A percentile compares a stretch with the other conserved stretches of the same genome.
These are phyloP conservation scores for Tricholoma saponaceum DNA, from an alignment of 768 basidiomycete species.

Conservation along the genomic window DNA sequence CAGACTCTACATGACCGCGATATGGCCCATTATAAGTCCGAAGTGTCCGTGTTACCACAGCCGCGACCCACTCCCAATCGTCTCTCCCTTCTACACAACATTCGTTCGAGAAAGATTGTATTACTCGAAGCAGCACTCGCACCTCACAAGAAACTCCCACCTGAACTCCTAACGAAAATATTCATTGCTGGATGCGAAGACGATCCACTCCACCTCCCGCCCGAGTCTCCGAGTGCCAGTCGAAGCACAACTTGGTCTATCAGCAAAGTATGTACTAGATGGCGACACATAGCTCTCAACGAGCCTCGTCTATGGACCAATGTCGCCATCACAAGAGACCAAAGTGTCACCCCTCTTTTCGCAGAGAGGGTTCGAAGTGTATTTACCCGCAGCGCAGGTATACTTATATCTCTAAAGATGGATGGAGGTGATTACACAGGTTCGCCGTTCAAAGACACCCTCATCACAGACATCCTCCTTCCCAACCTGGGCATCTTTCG, in stretches of 20 bases:
- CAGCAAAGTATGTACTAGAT: background rate
- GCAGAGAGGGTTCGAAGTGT: background rate
- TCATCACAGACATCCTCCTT: background rate
- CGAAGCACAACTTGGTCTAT: background rate
- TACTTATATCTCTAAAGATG: background rate
- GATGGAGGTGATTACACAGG: background rate
- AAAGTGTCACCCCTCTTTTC: background rate
- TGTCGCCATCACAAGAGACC: background rate
- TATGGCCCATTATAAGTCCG: too few relatives aligned
- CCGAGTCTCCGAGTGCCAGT: background rate
- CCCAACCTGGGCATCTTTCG: background rate
- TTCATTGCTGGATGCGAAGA: background rate
- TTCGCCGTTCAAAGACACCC: background rate
- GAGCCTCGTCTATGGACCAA: background rate
- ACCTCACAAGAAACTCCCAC: background rate
- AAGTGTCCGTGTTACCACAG: too few relatives aligned
- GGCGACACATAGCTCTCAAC: background rate
- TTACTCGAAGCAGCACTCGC: background rate
- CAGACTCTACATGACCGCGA: too few relatives aligned
- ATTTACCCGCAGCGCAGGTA: background rate
- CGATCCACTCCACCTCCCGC: background rate
- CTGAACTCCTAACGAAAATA: background rate
- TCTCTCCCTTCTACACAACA: too few relatives aligned
- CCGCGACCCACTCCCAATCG: too few relatives aligned
- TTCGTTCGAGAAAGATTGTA: too few relatives aligned